A percentile compares a stretch with the other conserved stretches of the same genome.
These are phyloP conservation scores for Fraxinus nigra DNA, from an alignment of 305 asterid genomes.

Conservation along the genomic window DNA sequence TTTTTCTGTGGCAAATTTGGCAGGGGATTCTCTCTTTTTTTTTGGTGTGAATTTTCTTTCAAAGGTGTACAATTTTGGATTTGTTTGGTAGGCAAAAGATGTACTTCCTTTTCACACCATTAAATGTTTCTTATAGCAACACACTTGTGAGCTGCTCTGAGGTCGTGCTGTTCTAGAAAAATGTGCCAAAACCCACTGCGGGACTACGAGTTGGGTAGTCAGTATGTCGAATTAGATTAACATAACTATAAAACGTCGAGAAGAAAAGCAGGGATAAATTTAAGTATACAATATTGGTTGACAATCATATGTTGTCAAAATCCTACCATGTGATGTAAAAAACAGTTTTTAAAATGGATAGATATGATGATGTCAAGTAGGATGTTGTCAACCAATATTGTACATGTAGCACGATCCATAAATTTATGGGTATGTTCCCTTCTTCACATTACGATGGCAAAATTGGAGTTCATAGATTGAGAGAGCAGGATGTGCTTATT, in stretches of 20 bases:
- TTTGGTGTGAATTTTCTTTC: slow-evolving; percentile 17
- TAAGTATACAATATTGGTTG: too few species aligned
- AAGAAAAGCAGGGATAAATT: not conserved
- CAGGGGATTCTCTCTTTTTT: slow-evolving; percentile 16
- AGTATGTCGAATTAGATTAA: not conserved
- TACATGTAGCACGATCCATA: too few species aligned
- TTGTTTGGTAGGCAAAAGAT: slow-evolving; percentile 21
- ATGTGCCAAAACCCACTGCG: slow-evolving; percentile 5
- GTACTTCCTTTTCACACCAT: not conserved
- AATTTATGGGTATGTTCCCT: not conserved
- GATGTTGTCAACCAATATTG: too few species aligned
- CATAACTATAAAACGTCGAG: too few species aligned
- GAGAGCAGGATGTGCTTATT: not conserved
- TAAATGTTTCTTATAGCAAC: slow-evolving; percentile 8
- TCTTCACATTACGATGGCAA: not conserved
- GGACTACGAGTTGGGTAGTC: not conserved
- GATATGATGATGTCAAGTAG: too few species aligned
- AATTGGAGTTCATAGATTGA: not conserved
- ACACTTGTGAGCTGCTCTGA: slow-evolving; percentile 34
- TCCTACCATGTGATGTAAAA: too few species aligned
- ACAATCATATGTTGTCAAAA: too few species aligned
- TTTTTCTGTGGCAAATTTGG: not conserved
- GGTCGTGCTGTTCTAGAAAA: slow-evolving; percentile 23
- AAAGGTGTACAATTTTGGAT: slow-evolving; percentile 9
- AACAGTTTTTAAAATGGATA: too few species aligned